These are phyloP conservation scores for Colletotrichum tofieldiae DNA, from an alignment of 2,329 filamentous ascomycete species.

Conservation along the genomic window DNA sequence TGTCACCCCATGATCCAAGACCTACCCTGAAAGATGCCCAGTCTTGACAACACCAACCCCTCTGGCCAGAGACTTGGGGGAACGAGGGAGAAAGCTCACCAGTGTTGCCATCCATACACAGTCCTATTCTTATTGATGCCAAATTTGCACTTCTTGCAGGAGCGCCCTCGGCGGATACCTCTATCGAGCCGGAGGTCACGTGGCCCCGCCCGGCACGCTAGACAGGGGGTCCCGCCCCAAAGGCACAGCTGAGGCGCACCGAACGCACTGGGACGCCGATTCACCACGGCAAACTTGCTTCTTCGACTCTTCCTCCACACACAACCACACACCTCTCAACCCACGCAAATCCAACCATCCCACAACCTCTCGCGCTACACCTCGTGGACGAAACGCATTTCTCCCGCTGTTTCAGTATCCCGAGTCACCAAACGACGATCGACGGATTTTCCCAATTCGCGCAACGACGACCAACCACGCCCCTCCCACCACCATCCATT, in stretches of 20 bases:
- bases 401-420: conserved; percentile 36
- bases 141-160: not conserved
- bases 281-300: conserved; percentile 42
- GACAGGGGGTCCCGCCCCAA: conserved; percentile 36
- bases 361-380: conserved; percentile 33
- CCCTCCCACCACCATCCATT: not conserved
- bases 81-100: not conserved
- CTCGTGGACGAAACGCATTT: conserved; percentile 43
- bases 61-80: not conserved
- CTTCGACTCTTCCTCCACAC: conserved; percentile 34
- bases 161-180: not conserved
- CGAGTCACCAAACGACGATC: conserved; percentile 34
- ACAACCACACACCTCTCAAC: conserved; percentile 17
- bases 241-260: conserved; percentile 39
- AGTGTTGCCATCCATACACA: fast-evolving
- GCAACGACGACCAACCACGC: conserved; percentile 9
- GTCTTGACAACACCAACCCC: not conserved
- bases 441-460: conserved; percentile 26
- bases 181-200: conserved; percentile 17
- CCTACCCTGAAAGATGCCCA: conserved; percentile 4
- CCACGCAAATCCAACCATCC: conserved; percentile 26
- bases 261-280: conserved; percentile 16
- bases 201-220: conserved; percentile 25
- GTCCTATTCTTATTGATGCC: too few relatives aligned
- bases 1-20: conserved; percentile 20